Percentiles rank a stretch among this genome's conserved stretches.
Conservation (phyloP, 768 basidiomycete genomes). For the Amanita muscaria region DNA sequence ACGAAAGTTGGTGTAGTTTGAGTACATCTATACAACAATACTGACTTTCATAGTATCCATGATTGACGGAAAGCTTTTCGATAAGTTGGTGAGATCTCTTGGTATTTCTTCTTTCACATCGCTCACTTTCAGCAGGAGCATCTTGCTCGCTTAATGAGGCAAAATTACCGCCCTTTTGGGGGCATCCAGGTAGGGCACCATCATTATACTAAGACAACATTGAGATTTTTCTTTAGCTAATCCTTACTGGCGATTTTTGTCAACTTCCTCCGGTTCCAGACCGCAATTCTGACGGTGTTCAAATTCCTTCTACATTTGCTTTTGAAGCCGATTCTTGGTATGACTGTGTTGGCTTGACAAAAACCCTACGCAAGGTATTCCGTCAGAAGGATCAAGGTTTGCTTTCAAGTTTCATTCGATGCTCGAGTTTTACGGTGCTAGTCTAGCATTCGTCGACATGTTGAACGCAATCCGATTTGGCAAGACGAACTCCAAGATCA, state of each 20-base stretch:
- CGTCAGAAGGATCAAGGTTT: constrained; percentile 77
- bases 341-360: constrained; percentile 46
- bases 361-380: constrained; percentile 67
- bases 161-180: constrained; percentile 57
- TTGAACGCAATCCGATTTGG: constrained; percentile 86
- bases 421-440: background rate
- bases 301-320: constrained; percentile 51
- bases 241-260: constrained; percentile 85
- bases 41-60: constrained; percentile 59
- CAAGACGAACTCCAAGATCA: constrained; percentile 33
- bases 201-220: background rate
- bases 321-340: constrained; percentile 79
- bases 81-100: constrained; percentile 53
- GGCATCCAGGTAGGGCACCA: constrained; percentile 66
- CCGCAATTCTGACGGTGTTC: constrained; percentile 36
- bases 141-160: constrained; percentile 52
- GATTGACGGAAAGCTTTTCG: constrained; percentile 75
- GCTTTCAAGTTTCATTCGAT: constrained; percentile 7
- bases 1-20: constrained; percentile 57
- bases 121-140: constrained; percentile 38
- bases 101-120: constrained; percentile 1
- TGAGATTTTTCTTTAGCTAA: constrained; percentile 37
- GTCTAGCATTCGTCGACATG: constrained; percentile 65
- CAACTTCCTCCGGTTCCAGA: constrained; percentile 78
- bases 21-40: background rate